Conservation (phyloP, 2,329 filamentous ascomycete species). For the Fusarium tuaranense region DNA sequence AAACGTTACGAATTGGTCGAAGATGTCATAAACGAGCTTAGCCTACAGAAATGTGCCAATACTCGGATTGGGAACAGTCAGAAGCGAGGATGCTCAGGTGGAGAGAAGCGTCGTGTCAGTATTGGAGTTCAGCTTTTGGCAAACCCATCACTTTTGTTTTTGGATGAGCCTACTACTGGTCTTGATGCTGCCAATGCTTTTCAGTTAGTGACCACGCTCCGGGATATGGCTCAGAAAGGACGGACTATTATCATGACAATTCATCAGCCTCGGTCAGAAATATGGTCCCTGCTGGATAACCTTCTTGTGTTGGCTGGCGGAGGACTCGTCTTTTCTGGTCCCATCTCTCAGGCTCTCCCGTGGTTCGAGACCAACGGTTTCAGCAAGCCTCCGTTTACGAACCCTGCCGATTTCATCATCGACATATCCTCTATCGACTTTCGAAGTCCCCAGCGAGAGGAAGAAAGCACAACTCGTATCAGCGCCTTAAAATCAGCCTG, state of each 20-base stretch:
- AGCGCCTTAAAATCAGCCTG: constrained; percentile 75
- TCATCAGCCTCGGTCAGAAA: constrained; percentile 82
- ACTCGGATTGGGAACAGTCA: constrained; percentile 78
- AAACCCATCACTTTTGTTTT: constrained; percentile 81
- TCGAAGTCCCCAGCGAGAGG: constrained; percentile 74
- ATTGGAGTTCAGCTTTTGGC: constrained; percentile 83
- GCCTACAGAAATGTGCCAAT: constrained; percentile 81
- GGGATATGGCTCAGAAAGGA: constrained; percentile 74
- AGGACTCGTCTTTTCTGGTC: constrained; percentile 75
- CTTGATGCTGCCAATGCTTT: constrained; percentile 82
- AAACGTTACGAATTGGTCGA: constrained; percentile 76
- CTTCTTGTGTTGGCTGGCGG: constrained; percentile 76
- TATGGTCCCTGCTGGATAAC: constrained; percentile 83
- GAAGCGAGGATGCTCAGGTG: constrained; percentile 81
- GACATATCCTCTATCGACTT: constrained; percentile 82
- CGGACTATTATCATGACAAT: constrained; percentile 80
- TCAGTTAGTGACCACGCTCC: constrained; percentile 77
- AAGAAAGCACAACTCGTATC: constrained; percentile 69
- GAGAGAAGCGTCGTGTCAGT: constrained; percentile 80
- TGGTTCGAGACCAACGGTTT: constrained; percentile 74
- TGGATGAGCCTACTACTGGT: constrained; percentile 84
- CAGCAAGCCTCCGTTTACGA: constrained; percentile 76
- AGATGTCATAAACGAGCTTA: constrained; percentile 80
- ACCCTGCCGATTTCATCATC: constrained; percentile 81
- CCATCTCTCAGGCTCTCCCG: constrained; percentile 65